phyloP scores from a whole-genome alignment of 1,284 basidiomycete species.

The Earliella scabrosa region DNA sequence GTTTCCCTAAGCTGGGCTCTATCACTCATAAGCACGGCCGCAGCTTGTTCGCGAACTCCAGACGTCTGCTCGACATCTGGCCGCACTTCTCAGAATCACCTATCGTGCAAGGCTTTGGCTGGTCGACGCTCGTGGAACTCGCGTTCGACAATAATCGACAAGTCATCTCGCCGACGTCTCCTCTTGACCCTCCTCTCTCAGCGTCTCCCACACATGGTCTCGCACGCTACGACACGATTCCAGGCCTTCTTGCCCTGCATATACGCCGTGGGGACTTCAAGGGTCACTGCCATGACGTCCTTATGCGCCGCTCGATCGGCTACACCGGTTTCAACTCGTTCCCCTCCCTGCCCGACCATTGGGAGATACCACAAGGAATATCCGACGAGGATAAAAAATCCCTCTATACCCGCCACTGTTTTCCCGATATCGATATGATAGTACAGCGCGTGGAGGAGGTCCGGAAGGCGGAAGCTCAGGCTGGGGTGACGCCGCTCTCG shows the following conservation, averaged over 20 bases:
- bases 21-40: too few relatives aligned
- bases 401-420: slow-evolving; percentile 44
- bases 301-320: slow-evolving; percentile 44
- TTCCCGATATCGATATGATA: slow-evolving; percentile 45
- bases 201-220: slow-evolving; percentile 11
- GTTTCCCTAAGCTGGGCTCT: too few relatives aligned
- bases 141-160: slow-evolving; percentile 40
- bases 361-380: slow-evolving; percentile 33
- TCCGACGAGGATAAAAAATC: slow-evolving; percentile 28
- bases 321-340: slow-evolving; percentile 49
- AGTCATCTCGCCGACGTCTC: slow-evolving; percentile 32
- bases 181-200: slow-evolving; percentile 16
- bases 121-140: slow-evolving; percentile 43
- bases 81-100: slow-evolving; percentile 41
- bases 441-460: slow-evolving; percentile 40
- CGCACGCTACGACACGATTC: slow-evolving; percentile 27
- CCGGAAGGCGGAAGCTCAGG: slow-evolving; percentile 25
- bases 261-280: slow-evolving; percentile 64
- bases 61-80: slow-evolving; percentile 41
- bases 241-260: slow-evolving; percentile 57
- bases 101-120: slow-evolving; percentile 40
- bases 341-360: slow-evolving; percentile 42
- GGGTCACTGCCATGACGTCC: slow-evolving; percentile 49
- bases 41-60: slow-evolving; percentile 39
- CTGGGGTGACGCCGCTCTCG: slow-evolving; percentile 26